A percentile compares a stretch with the other conserved stretches of the same genome.
Conservation (phyloP, 2,329 filamentous ascomycete genomes). For the Mycocentrospora acerina region DNA sequence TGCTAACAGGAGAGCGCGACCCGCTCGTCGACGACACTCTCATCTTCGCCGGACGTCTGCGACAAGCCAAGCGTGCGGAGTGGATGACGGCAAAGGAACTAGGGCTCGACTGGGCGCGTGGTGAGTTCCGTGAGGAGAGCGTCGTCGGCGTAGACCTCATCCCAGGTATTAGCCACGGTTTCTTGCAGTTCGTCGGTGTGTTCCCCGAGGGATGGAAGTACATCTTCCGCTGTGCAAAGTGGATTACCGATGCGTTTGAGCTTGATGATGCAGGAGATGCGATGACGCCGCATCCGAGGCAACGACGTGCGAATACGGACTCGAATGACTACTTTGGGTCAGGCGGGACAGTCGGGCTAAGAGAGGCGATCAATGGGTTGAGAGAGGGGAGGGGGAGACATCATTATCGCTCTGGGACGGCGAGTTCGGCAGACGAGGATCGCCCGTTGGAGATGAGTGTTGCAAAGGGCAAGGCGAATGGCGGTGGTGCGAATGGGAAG, state of each 20-base stretch:
- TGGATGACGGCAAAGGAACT: constrained; percentile 58
- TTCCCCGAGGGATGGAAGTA: constrained; percentile 91
- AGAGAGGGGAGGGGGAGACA: constrained; percentile 45
- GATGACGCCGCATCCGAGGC: constrained; percentile 43
- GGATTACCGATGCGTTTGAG: constrained; percentile 79
- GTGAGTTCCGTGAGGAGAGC: constrained; percentile 68
- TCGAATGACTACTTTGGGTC: constrained; percentile 71
- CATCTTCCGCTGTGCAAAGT: constrained; percentile 73
- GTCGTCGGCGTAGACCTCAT: constrained; percentile 81
- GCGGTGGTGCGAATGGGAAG: neutral
- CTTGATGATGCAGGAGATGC: constrained; percentile 44
- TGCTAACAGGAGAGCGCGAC: constrained; percentile 92
- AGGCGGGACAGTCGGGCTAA: constrained; percentile 70
- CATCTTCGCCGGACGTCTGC: constrained; percentile 87
- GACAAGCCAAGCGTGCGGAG: constrained; percentile 69
- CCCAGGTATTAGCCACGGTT: constrained; percentile 89
- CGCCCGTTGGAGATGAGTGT: constrained; percentile 75
- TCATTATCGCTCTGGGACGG: constrained; percentile 54
- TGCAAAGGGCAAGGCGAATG: constrained; percentile 24
- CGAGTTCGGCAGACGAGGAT: constrained; percentile 77
- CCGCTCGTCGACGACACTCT: constrained; percentile 96
- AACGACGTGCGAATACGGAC: constrained; percentile 58
- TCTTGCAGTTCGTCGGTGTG: constrained; percentile 84
- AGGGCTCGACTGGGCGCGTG: constrained; percentile 55
- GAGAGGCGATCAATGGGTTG: constrained; percentile 64